Base-by-base conservation (phyloP, 208 protist genomes). In the Balamuthia mandrillaris region DNA sequence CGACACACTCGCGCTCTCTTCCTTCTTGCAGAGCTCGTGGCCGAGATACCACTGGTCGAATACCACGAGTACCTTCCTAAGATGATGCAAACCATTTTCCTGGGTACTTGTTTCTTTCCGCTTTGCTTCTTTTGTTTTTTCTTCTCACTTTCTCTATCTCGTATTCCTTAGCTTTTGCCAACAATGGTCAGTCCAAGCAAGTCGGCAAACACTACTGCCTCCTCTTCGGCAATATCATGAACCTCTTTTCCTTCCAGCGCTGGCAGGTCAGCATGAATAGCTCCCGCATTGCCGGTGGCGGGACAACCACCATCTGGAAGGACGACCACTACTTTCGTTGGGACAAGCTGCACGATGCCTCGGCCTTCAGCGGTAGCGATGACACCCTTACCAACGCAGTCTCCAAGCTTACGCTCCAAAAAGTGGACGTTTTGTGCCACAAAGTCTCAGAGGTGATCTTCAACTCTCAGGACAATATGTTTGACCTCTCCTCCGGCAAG, bases 171-270 rank as follows among this genome's bases (percentile, higher is more conserved):
- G 70, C 18, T 39, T 79, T 24, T 21, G 51, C n/a, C 70, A 47
- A 6, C 45, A 58, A 31, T 41, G 58, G 16, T n/a, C 70, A 9
- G 16, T 27, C 14, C 35, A 27, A 33, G n/a, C 18, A 12, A n/a
- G 18, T 16, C n/a, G 44, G 70, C 27, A 56, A 24, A 39, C 70
- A 18, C 14, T 79, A 79, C 70, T 79, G 41, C 49, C 27, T 31
- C 27, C 70, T 79, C 27, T 79, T 29, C 49, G 58, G 70, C 49
- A 79, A 79, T 39, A 33, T 79, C 18, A 29, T 79, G 21, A 79
- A 51, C 44, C 45, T 79, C 21, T 79, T 79, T 45, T 41, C 45
- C 29, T 79, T 79, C 70, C 70, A 79, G 39, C 70, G 58, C 27
- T 79, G 70, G 70, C 41, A 29, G 27, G 24, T n/a, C n/a, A n/a